These are phyloP conservation scores for Juglanconis oblonga DNA, from an alignment of 2,329 filamentous ascomycete genomes.

Conservation along the genomic window DNA sequence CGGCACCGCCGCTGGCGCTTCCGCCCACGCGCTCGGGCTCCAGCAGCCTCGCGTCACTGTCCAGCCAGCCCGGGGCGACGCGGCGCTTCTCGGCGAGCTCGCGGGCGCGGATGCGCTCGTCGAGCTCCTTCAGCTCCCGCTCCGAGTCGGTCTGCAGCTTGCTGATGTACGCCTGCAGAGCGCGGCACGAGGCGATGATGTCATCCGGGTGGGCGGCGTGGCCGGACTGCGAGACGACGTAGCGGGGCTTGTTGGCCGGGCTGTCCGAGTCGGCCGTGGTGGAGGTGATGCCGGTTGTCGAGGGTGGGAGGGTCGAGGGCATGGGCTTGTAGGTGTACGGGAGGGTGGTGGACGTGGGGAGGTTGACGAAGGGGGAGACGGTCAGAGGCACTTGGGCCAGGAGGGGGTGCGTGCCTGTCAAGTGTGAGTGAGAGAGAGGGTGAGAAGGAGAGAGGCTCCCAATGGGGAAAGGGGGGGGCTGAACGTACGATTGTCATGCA, in stretches of 20 bases:
- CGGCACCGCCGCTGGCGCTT: constrained; percentile 16
- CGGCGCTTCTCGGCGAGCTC: constrained; percentile 78
- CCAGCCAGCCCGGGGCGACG: constrained; percentile 77
- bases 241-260: constrained; percentile 54
- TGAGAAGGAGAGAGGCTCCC: background rate
- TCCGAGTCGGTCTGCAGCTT: constrained; percentile 67
- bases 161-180: constrained; percentile 72
- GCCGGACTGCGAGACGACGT: constrained; percentile 74
- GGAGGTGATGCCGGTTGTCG: constrained; percentile 53
- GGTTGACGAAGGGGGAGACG: constrained; percentile 88
- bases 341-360: constrained; percentile 85
- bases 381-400: constrained; percentile 90
- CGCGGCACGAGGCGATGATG: constrained; percentile 77
- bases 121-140: constrained; percentile 64
- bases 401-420: constrained; percentile 74
- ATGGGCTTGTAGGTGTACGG: constrained; percentile 94
- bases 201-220: constrained; percentile 84
- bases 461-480: background rate
- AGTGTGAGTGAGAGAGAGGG: constrained; percentile 18
- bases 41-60: constrained; percentile 67
- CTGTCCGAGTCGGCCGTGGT: constrained; percentile 29
- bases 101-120: constrained; percentile 60
- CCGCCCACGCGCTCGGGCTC: constrained; percentile 58
- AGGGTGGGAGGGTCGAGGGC: constrained; percentile 79
- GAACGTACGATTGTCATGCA: constrained; percentile 37